Percentiles rank a stretch among this genome's conserved stretches.
Conservation (phyloP, 164 flowering plant species). For the Taxillus chinensis region DNA sequence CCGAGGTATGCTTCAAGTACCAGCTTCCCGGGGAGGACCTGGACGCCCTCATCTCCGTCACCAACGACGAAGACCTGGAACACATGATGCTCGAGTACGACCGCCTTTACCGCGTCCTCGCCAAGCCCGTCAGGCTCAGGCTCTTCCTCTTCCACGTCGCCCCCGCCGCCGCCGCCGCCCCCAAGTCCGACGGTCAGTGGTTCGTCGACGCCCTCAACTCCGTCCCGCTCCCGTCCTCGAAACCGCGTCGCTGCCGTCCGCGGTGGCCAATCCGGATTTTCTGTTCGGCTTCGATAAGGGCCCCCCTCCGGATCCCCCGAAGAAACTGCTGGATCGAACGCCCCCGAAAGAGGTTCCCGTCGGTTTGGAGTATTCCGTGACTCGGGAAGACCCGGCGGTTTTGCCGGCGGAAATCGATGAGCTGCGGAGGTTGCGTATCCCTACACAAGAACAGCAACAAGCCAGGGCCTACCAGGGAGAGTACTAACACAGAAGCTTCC, state of each 20-base stretch:
- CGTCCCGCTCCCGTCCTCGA: slow-evolving; percentile 29
- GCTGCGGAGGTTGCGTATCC: slow-evolving; percentile 38
- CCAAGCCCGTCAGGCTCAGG: slow-evolving; percentile 58
- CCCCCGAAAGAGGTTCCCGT: slow-evolving; percentile 11
- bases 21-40: slow-evolving; percentile 37
- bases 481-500: slow-evolving; percentile 25
- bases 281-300: slow-evolving; percentile 70
- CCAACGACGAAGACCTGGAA: slow-evolving; percentile 75
- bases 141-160: slow-evolving; percentile 39
- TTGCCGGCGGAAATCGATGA: slow-evolving; percentile 49
- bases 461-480: slow-evolving; percentile 26
- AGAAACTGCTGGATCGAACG: slow-evolving; percentile 14
- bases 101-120: slow-evolving; percentile 39
- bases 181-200: slow-evolving; percentile 51
- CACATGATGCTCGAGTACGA: slow-evolving; percentile 85
- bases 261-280: slow-evolving; percentile 35
- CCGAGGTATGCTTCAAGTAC: slow-evolving; percentile 50
- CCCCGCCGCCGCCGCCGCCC: slow-evolving; percentile 14
- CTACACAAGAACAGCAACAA: slow-evolving; percentile 24
- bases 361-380: slow-evolving; percentile 10
- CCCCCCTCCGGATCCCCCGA: slow-evolving; percentile 10
- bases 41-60: slow-evolving; percentile 67
- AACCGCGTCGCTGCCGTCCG: slow-evolving; percentile 20
- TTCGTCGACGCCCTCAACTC: slow-evolving; percentile 76
- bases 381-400: slow-evolving; percentile 26